Evolutionary conservation across 345 rosid species (phyloP), one percentile per base, ranked within the genome.

Genomic region (Eucalyptus cladocalyx): DNA sequence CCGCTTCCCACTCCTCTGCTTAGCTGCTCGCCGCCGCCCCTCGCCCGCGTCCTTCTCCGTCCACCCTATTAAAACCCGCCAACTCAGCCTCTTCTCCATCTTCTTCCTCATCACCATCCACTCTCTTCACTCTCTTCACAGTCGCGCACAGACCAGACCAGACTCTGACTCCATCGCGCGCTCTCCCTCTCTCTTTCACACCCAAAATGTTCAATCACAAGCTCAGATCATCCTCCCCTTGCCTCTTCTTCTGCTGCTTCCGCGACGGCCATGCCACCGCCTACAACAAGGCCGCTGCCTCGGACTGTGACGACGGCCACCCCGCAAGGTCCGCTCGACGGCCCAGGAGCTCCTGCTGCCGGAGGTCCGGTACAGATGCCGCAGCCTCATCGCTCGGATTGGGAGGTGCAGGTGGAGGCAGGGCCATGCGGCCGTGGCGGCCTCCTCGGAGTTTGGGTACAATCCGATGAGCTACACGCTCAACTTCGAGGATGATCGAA

Each of bases 341-440:
- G 28, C 60, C 2, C 30, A 9, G 62, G 62, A 56, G 62, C 62
- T 23, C 62, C 62, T 6, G 6, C 62, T 24, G 62, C 24, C 83
- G 50, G 45, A 15, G 45, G 13, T 37, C 2, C 1, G 13, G 26
- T 13, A 12, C 5, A 48, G 4, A 2, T 48, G 5, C 62, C 2
- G 9, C 1, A 10, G 30, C 2, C 10, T 56, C 62, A 24, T 56
- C 30, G 14, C 14, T 18, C 14, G 14, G 1, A 10, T 56, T 3
- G 2, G 3, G 13, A 24, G 62, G 62, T 56, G 62, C 62, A 4
- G 14, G 24, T 54, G 86, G 9, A 50, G 37, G 89, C 32, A 16
- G 32, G 67, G 86, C 17, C 62, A 49, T 50, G 80, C 94, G 12
- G 91, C 28, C 5, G 21, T 1, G 24, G 96, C 87, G n/a, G 88